Percentiles rank a stretch among this genome's conserved stretches.
phyloP scores from a whole-genome alignment of 1,139 yeast genomes.

The Blastobotrys arbuscula region DNA sequence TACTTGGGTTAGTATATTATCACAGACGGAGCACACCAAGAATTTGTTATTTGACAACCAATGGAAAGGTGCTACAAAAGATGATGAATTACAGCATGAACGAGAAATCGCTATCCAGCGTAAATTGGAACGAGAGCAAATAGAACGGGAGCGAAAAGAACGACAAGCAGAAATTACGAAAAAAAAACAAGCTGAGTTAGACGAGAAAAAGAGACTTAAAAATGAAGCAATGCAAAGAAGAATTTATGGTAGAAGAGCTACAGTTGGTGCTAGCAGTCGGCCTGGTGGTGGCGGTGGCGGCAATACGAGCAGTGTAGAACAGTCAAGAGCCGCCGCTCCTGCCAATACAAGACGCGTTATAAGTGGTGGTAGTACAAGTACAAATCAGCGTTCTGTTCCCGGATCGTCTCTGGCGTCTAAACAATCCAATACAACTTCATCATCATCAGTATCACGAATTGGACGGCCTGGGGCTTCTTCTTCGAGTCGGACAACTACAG shows the following conservation, averaged over 20 bases:
- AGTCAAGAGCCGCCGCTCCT: neutral
- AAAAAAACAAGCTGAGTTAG: conserved; percentile 19
- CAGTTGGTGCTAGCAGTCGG: neutral
- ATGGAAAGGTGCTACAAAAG: conserved; percentile 33
- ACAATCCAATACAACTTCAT: neutral
- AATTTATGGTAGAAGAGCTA: conserved; percentile 22
- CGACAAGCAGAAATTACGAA: conserved; percentile 19
- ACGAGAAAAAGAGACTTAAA: conserved; percentile 18
- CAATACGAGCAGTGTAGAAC: neutral
- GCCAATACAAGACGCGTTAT: neutral
- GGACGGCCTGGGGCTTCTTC: neutral
- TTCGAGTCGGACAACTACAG: neutral
- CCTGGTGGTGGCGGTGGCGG: neutral
- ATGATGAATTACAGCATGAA: conserved; percentile 25
- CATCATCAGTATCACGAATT: neutral
- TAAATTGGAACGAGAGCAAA: conserved; percentile 23
- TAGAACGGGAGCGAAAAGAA: conserved; percentile 18
- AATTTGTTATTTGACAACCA: conserved; percentile 26
- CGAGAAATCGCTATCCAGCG: conserved; percentile 21
- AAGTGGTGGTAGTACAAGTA: neutral
- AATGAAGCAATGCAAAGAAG: conserved; percentile 22
- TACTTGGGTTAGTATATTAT: conserved; percentile 32
- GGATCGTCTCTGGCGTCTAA: neutral
- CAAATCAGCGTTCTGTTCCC: neutral
- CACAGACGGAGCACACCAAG: conserved; percentile 36